Conservation (phyloP, 768 basidiomycete species). For the Macrolepiota dolichaula region DNA sequence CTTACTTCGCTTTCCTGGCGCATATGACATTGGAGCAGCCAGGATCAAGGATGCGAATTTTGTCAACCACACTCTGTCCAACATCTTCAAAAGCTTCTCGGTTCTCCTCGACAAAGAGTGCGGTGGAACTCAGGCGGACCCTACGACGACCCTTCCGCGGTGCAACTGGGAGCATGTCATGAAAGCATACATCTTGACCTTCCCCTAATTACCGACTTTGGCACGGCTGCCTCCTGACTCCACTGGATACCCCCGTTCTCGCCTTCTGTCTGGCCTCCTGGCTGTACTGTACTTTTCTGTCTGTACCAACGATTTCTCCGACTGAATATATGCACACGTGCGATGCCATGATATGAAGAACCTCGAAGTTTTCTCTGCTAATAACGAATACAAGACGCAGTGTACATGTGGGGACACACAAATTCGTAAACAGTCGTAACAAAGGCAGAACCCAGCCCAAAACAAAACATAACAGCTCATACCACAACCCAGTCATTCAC, state of each 20-base stretch:
- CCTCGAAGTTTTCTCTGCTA: not conserved
- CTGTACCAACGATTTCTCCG: not conserved
- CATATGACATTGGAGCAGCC: not conserved
- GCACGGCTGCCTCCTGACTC: not conserved
- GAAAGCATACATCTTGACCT: slow-evolving; percentile 60
- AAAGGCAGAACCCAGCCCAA: not conserved
- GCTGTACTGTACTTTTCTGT: not conserved
- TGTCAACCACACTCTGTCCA: slow-evolving; percentile 16
- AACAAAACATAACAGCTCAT: not conserved
- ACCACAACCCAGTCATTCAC: not conserved
- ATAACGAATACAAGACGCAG: not conserved
- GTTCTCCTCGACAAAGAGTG: slow-evolving; percentile 32
- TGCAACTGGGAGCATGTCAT: slow-evolving; percentile 64
- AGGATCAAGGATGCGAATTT: slow-evolving; percentile 3
- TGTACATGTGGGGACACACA: not conserved
- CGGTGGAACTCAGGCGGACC: slow-evolving; percentile 32
- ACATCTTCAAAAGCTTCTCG: slow-evolving; percentile 30
- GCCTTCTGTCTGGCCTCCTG: not conserved
- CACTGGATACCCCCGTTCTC: not conserved
- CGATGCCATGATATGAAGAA: not conserved
- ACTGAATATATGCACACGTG: not conserved
- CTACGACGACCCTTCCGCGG: slow-evolving; percentile 29
- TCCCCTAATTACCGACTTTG: slow-evolving; percentile 39
- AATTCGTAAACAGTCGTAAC: not conserved
- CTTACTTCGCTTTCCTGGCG: not conserved